Percentiles rank a stretch among this genome's conserved stretches.
phyloP scores from a whole-genome alignment of 2,329 filamentous ascomycete species.

The Trichoderma koningiopsis region DNA sequence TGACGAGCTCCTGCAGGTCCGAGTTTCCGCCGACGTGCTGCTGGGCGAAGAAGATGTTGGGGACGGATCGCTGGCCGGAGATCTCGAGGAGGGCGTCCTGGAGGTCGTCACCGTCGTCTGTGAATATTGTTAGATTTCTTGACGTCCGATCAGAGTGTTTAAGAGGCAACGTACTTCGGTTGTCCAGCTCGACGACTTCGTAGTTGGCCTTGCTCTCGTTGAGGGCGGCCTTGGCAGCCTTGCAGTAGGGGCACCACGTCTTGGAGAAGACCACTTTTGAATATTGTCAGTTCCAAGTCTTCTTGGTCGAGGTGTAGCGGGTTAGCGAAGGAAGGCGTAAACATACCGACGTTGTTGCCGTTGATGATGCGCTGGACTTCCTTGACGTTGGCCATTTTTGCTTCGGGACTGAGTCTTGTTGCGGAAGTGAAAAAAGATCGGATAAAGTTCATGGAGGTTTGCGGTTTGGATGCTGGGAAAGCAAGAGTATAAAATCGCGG shows the following conservation, averaged over 20 bases:
- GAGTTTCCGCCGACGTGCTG: constrained; percentile 97
- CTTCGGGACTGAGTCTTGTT: constrained; percentile 56
- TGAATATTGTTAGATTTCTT: background rate
- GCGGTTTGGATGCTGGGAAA: background rate
- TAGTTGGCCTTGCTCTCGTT: constrained; percentile 71
- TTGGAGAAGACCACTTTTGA: constrained; percentile 92
- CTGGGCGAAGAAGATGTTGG: constrained; percentile 90
- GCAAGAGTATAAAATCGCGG: background rate
- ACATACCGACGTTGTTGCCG: constrained; percentile 79
- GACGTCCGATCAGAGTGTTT: background rate
- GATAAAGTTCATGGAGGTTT: constrained; percentile 63
- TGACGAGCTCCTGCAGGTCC: constrained; percentile 68
- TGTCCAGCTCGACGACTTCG: constrained; percentile 78
- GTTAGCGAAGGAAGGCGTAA: background rate
- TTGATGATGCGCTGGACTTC: constrained; percentile 88
- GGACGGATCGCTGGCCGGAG: constrained; percentile 83
- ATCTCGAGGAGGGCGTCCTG: constrained; percentile 82
- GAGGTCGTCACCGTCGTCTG: constrained; percentile 80
- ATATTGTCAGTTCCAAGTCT: background rate
- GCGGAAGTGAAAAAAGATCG: constrained; percentile 69
- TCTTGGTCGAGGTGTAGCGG: too few species aligned
- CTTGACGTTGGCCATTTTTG: constrained; percentile 79
- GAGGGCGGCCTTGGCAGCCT: constrained; percentile 73
- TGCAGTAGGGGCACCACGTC: constrained; percentile 94
- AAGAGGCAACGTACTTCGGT: constrained; percentile 65